These are phyloP conservation scores for Blastocystis sp. DNA, from an alignment of 352 stramenopile genomes.

Conservation along the genomic window DNA sequence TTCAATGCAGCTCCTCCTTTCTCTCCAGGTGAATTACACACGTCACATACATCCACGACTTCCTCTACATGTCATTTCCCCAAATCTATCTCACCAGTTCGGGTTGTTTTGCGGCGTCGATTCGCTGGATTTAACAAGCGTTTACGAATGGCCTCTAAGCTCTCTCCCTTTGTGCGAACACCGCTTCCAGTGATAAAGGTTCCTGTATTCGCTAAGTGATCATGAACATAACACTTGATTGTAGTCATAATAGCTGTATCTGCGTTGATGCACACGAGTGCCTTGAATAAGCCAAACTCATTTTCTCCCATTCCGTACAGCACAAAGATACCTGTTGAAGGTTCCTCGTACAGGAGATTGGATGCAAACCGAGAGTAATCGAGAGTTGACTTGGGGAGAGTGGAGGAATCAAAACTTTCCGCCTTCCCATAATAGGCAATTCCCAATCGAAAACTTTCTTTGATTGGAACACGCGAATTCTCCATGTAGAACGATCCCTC, in stretches of 20 bases:
- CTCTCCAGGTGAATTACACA: constrained; percentile 9
- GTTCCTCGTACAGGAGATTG: background rate
- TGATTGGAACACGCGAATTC: constrained; percentile 33
- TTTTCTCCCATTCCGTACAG: constrained; percentile 42
- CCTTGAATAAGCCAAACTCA: constrained; percentile 54
- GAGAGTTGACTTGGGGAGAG: background rate
- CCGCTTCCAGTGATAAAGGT: background rate
- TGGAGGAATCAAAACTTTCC: constrained; percentile 1
- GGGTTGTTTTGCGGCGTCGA: background rate
- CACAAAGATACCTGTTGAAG: background rate
- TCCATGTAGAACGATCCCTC: constrained; percentile 51
- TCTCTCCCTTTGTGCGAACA: background rate
- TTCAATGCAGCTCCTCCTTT: background rate
- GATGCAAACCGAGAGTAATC: constrained; percentile 6
- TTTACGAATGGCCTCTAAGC: constrained; percentile 10
- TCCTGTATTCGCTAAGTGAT: background rate
- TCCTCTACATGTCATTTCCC: background rate
- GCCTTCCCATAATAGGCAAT: background rate
- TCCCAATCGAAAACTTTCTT: constrained; percentile 44
- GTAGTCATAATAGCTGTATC: constrained; percentile 26
- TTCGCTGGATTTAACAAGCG: constrained; percentile 18
- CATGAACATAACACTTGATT: constrained; percentile 46
- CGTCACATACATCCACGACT: constrained; percentile 35
- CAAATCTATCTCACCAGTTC: background rate
- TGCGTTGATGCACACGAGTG: constrained; percentile 25